Base-by-base conservation (phyloP, 1,139 yeast genomes). In the Kluyveromyces sp. region DNA sequence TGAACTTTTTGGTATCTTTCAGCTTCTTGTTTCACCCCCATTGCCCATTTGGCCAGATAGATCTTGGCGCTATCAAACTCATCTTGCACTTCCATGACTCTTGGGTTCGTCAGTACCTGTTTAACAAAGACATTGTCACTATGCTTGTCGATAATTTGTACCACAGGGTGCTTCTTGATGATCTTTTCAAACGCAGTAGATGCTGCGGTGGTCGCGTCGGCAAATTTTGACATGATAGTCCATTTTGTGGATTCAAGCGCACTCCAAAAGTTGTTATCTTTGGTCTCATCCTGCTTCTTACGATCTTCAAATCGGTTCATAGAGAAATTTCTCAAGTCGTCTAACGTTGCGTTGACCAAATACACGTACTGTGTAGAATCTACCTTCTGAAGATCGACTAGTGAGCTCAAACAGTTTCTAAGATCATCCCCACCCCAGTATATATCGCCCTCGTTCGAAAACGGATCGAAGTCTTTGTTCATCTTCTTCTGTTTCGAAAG, bases 1-100 rank as follows among this genome's bases (percentile, higher is more conserved):
- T 69, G 66, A 53, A 71, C 70, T 38, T 74, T 70, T 48, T 84
- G 80, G 39, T 83, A 77, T 52, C 75, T 76, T 56, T 86, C 94
- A 1, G 96, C 94, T 60, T 92, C 95, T 56, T 88, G 94, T 54
- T 92, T 94, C 20, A 92, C 94, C 33, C 88, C 88, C 56, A 87
- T 76, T 0, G 98, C 97, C 98, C 98, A 92, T 67, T 88, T 88
- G 3, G 98, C 97, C 48, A 92, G 70, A 61, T 88, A 92, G 3
- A 88, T 84, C 43, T 89, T 74, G 0, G 96, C 96, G 40, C 92
- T 80, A 57, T 89, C 97, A 60, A 88, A 92, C 51, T 92, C 98
- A 51, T 87, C 88, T 46, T 94, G 87, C 22, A 89, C 77, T 45
- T 73, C 75, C 53, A 73, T 75, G 3, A 89, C 94, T 54, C 88